Evolutionary conservation across 768 basidiomycete species (phyloP), one percentile per base, ranked within the genome.

Genomic region (Termitomyces sp.): DNA sequence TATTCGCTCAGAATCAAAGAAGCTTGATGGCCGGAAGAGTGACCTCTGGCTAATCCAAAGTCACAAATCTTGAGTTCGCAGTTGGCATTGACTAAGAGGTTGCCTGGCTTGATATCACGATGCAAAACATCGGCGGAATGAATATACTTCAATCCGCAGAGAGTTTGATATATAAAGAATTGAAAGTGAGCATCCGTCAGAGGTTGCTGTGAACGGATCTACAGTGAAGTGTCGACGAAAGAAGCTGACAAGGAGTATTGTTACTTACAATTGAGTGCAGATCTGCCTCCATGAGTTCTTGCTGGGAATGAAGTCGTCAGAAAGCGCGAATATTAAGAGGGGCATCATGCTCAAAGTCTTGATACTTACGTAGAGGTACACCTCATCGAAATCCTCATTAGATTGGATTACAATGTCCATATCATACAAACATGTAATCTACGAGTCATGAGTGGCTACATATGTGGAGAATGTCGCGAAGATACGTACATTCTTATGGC

Each of bases 201-300:
- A 11, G 90, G 89, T 65, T 93, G 91, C 44, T 88, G 87, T 28
- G 90, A 92, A 50, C 90, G 89, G 61, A 89, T 89, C 92, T 88
- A 58, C 9, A 37, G 25, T n/a, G 21, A 8, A 21, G 42, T 41
- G 30, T 48, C 54, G 23, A 17, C 52, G 19, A 25, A 52, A 34
- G 49, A 19, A 10, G 40, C 34, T 34, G 35, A 27, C 16, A 21
- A 34, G 5, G 23, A 12, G 37, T 27, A 19, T 41, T 40, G 28
- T 37, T 19, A 67, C 84, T 72, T 64, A 96, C 94, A 72, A 99
- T 99, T 17, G 97, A 96, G 67, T 98, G 97, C n/a, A 99, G 80
- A 82, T 99, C 97, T 55, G 97, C 96, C 70, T 99, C 97, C 97
- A 98, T 99, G 63, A 98, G 84, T 72, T 99, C 97, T 76, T 98